Base-by-base conservation (phyloP, 2,329 filamentous ascomycete species). In the Diplodia sapinea region DNA sequence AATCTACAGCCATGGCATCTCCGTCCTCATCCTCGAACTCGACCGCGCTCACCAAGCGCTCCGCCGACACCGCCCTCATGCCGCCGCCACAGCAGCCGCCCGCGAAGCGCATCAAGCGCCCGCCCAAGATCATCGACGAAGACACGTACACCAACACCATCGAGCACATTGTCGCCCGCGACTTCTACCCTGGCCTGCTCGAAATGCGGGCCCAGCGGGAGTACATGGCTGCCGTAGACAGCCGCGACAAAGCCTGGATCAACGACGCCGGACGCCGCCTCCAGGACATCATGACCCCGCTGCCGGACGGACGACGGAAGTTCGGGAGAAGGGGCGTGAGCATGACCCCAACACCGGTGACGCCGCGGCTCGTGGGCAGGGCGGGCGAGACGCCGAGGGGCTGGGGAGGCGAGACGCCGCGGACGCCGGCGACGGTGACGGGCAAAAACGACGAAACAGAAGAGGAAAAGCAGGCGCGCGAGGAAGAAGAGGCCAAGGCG, bases 111-210 rank as follows among this genome's bases (percentile, higher is more conserved):
- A 96, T 97, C 75, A 97, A 97, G 80, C 87, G 95, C 64, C 95
- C 95, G 0, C 89, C 90, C 70, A 91, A 90, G 70, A 89, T 97
- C 33, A 87, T 99, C 33, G 93, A 97, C 78, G 95, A 99, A 83
- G 94, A 99, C 72, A 89, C 91, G 65, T 99, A 99, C 79, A 95
- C 93, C 2, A 89, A 93, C 68, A 91, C 92, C 0, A 84, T 99
- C 33, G 97, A 94, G 0, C 90, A 95, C 72, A 98, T 99, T 76
- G 97, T 99, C 70, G 92, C 93, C 11, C 89, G 95, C 71, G 95
- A 99, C 83, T 99, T 96, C 83, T 99, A 98, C 74, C 95, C 95
- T 0, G 95, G 94, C 0, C 84, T 99, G 0, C 82, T 94, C 4
- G 93, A 98, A 77, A 89, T 89, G 15, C 89, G 96, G 73, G 90